Evolutionary conservation across 441 rosid species (phyloP).

Genomic region (Geranium incanum): DNA sequence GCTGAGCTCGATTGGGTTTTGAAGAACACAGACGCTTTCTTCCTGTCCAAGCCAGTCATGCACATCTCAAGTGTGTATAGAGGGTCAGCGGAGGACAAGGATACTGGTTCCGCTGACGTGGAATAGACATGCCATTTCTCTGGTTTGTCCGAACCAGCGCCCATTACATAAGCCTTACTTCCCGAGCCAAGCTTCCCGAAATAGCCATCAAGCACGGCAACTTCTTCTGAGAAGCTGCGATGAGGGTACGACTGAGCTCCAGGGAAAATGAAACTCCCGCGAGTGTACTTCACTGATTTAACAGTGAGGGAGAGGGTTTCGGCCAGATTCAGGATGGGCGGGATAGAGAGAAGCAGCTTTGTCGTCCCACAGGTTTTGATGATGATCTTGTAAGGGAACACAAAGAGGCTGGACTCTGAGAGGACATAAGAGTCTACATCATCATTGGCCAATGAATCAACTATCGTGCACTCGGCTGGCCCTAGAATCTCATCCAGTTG

Average conservation of each 20-base stretch:
- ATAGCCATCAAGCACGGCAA: conserved; percentile 42
- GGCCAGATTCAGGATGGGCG: conserved; percentile 52
- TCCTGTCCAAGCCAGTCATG: conserved; percentile 55
- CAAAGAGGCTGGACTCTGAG: conserved; percentile 73
- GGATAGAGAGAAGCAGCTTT: conserved; percentile 56
- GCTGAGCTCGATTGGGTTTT: conserved; percentile 37
- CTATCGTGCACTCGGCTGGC: conserved; percentile 62
- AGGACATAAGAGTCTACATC: conserved; percentile 61
- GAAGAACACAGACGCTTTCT: conserved; percentile 50
- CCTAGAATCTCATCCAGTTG: conserved; percentile 51
- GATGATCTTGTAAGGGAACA: conserved; percentile 58
- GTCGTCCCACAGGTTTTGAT: conserved; percentile 81
- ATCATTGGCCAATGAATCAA: conserved; percentile 54
- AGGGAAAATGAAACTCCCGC: conserved; percentile 63
- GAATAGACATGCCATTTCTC: conserved; percentile 61
- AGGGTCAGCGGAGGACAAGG: conserved; percentile 7
- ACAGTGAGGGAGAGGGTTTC: conserved; percentile 36
- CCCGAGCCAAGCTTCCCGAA: conserved; percentile 37
- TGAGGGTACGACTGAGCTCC: conserved; percentile 55
- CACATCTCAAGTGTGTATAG: conserved; percentile 57
- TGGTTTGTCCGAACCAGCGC: conserved; percentile 30
- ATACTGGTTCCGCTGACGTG: conserved; percentile 30
- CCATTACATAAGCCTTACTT: conserved; percentile 47
- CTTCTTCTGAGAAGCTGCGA: conserved; percentile 58
- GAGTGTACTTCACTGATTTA: conserved; percentile 47